Percentiles rank a stretch among this genome's conserved stretches.
phyloP scores from a whole-genome alignment of 306 rosid genomes.

The Cucumis hystrix region DNA sequence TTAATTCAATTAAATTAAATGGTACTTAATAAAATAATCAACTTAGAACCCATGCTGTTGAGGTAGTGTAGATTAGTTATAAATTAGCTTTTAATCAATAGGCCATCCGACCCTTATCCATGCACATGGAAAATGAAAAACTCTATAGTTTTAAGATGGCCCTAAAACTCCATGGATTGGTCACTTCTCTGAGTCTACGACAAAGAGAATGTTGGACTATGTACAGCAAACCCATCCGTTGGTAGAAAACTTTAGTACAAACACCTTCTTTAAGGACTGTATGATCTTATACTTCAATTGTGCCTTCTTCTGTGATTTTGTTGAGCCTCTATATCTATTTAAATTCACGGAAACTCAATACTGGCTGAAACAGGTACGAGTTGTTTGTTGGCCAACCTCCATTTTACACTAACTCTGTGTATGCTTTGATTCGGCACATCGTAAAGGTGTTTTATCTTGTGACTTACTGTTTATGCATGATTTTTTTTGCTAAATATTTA shows the following conservation, averaged over 20 bases:
- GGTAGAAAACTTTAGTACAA: background rate
- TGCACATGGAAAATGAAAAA: background rate
- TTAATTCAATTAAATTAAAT: too few species aligned
- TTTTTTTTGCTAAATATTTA: background rate
- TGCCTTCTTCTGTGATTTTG: background rate
- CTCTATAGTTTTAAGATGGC: background rate
- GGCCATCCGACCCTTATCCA: background rate
- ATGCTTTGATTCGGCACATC: constrained; percentile 87
- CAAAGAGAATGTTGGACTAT: background rate
- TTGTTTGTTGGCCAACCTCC: constrained; percentile 99
- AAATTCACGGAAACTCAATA: constrained; percentile 16
- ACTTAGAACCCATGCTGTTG: too few species aligned
- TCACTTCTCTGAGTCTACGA: background rate
- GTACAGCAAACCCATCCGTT: background rate
- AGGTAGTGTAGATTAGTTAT: background rate
- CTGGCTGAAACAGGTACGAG: constrained; percentile 61
- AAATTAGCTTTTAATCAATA: background rate
- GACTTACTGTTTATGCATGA: background rate
- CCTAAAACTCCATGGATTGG: background rate
- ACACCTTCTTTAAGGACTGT: background rate
- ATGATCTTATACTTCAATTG: background rate
- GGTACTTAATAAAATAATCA: too few species aligned
- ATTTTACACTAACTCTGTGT: constrained; percentile 90
- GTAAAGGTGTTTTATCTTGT: constrained; percentile 55
- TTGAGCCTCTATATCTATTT: constrained; percentile 10